Conservation (phyloP, 441 rosid species). For the Aquilaria agallochum region DNA sequence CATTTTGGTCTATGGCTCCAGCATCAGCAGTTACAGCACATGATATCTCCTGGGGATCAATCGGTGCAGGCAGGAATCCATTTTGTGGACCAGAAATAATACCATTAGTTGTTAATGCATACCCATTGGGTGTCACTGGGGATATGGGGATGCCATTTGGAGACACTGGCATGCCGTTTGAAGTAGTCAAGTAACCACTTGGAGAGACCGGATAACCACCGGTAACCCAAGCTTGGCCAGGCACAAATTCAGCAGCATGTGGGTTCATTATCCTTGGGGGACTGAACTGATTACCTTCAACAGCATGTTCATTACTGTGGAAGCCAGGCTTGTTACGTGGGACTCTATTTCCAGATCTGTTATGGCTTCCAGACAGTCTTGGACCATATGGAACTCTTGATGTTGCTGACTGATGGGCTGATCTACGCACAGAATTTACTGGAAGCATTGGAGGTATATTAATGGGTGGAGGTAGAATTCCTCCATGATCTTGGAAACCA, state of each 20-base stretch:
- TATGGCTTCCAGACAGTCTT: conserved; percentile 76
- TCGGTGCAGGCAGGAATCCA: conserved; percentile 37
- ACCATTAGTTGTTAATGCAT: conserved; percentile 30
- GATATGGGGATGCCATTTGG: conserved; percentile 49
- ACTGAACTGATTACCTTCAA: conserved; percentile 47
- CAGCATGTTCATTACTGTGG: conserved; percentile 45
- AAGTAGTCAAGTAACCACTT: conserved; percentile 48
- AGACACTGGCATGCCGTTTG: conserved; percentile 52
- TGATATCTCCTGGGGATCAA: conserved; percentile 37
- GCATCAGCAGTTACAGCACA: conserved; percentile 24
- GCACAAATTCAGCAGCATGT: conserved; percentile 75
- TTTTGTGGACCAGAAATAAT: conserved; percentile 37
- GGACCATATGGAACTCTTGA: conserved; percentile 85
- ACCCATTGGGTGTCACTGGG: conserved; percentile 51
- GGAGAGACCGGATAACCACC: conserved; percentile 75
- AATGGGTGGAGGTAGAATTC: conserved; percentile 71
- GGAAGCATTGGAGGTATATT: conserved; percentile 69
- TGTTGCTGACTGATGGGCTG: conserved; percentile 77
- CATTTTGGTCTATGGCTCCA: conserved; percentile 37
- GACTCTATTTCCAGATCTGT: conserved; percentile 63
- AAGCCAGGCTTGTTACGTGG: conserved; percentile 52
- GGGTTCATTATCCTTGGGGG: conserved; percentile 75
- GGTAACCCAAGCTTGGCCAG: conserved; percentile 85
- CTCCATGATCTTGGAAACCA: conserved; percentile 63
- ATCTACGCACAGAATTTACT: conserved; percentile 70